Conservation (phyloP, 257 asterid species). For the Rubia yunnanensis region DNA sequence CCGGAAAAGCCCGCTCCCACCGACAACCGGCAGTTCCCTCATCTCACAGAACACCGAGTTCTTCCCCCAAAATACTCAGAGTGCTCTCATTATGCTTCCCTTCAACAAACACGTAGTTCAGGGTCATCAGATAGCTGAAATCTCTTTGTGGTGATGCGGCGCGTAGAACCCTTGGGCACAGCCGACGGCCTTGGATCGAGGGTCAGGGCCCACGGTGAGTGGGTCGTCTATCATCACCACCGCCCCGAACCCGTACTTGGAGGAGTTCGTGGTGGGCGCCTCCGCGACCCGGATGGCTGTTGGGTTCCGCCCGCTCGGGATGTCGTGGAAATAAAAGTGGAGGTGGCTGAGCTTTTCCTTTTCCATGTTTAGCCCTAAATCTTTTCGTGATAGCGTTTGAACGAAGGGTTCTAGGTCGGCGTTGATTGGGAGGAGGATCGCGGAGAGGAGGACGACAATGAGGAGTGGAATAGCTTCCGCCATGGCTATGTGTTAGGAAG, state of each 20-base stretch:
- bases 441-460: background rate
- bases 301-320: background rate
- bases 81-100: conserved; percentile 33
- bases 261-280: conserved; percentile 20
- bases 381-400: conserved; percentile 18
- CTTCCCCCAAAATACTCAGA: conserved; percentile 27
- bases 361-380: conserved; percentile 9
- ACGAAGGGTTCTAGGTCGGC: conserved; percentile 25
- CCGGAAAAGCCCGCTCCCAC: conserved; percentile 30
- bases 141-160: conserved; percentile 15
- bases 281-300: conserved; percentile 18
- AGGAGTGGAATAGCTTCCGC: background rate
- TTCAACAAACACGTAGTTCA: conserved; percentile 23
- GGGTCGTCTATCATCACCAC: conserved; percentile 30
- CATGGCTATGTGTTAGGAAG: background rate
- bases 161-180: conserved; percentile 29
- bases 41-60: conserved; percentile 5
- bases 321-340: conserved; percentile 22
- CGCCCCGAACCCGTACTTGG: conserved; percentile 16
- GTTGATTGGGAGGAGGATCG: background rate
- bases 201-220: conserved; percentile 18
- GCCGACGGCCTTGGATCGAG: conserved; percentile 23
- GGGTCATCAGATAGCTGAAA: conserved; percentile 14
- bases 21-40: conserved; percentile 31
- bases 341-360: conserved; percentile 32